Evolutionary conservation across 148 eudicot genomes (phyloP).

Genomic region (Camellia lanceoleosa): DNA sequence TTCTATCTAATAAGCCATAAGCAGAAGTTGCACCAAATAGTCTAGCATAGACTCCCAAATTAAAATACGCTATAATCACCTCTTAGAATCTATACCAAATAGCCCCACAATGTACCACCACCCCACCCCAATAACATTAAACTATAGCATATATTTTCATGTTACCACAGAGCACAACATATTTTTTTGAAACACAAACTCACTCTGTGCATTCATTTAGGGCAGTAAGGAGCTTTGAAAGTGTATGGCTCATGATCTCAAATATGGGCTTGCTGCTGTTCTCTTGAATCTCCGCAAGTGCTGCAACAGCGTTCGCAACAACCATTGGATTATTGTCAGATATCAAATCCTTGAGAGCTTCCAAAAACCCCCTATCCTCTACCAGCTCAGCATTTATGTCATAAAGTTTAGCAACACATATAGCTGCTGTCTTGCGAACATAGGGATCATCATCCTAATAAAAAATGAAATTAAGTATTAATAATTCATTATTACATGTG

Average conservation of each 20-base stretch:
- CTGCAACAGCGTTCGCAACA: constrained; percentile 99
- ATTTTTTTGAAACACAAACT: constrained; percentile 29
- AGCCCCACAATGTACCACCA: neutral
- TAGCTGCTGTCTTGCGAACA: constrained; percentile 99
- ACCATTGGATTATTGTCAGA: constrained; percentile 99
- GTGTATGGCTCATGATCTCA: constrained; percentile 88
- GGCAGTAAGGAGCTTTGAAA: constrained; percentile 93
- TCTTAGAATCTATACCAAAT: too few relatives aligned
- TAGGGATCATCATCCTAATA: constrained; percentile 98
- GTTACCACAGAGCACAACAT: neutral
- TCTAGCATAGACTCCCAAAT: too few relatives aligned
- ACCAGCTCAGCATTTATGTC: constrained; percentile 99
- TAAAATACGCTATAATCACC: too few relatives aligned
- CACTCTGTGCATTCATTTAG: constrained; percentile 98
- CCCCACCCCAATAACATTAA: neutral
- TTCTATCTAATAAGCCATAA: too few relatives aligned
- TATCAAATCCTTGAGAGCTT: constrained; percentile 92
- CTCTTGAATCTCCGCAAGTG: constrained; percentile 98
- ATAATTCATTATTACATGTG: neutral
- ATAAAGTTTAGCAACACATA: constrained; percentile 97
- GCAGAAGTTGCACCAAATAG: too few relatives aligned
- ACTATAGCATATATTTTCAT: neutral
- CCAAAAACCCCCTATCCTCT: constrained; percentile 97
- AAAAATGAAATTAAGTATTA: constrained; percentile 7
- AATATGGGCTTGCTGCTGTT: constrained; percentile 76